A percentile compares a stretch with the other conserved stretches of the same genome.
Evolutionary conservation across 1,139 yeast species (phyloP).

Genomic region (Wickerhamiella pararugosa): DNA sequence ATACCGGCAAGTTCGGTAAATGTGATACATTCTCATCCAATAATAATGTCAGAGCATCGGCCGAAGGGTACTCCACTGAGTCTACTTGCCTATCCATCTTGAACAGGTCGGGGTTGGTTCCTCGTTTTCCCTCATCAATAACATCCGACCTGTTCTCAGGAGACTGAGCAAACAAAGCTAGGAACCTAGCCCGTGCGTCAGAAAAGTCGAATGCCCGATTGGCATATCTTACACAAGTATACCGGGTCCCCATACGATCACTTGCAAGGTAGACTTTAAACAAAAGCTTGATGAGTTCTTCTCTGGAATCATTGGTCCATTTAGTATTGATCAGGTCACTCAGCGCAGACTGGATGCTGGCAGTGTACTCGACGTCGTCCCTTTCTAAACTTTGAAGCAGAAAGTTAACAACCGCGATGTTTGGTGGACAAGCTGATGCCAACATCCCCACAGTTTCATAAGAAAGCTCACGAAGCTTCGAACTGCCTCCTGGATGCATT

Average conservation of each 20-base stretch:
- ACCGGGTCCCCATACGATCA: slow-evolving; percentile 32
- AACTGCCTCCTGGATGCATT: slow-evolving; percentile 18
- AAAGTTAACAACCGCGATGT: slow-evolving; percentile 44
- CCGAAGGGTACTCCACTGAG: slow-evolving; percentile 21
- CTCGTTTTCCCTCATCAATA: slow-evolving; percentile 67
- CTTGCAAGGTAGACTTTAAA: slow-evolving; percentile 27
- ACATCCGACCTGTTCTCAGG: slow-evolving; percentile 48
- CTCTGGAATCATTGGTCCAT: slow-evolving; percentile 30
- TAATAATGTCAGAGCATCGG: slow-evolving; percentile 16
- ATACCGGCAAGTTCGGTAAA: not conserved
- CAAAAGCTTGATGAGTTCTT: slow-evolving; percentile 33
- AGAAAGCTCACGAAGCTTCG: slow-evolving; percentile 26
- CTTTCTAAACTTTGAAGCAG: slow-evolving; percentile 57
- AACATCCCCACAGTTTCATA: slow-evolving; percentile 68
- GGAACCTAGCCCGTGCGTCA: slow-evolving; percentile 52
- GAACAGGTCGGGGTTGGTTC: slow-evolving; percentile 69
- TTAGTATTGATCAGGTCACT: slow-evolving; percentile 43
- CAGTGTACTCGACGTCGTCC: slow-evolving; percentile 46
- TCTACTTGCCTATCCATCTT: slow-evolving; percentile 10
- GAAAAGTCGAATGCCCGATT: slow-evolving; percentile 52
- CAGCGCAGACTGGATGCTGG: slow-evolving; percentile 61
- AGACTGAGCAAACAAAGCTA: slow-evolving; percentile 54
- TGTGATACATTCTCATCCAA: not conserved
- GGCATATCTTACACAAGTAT: slow-evolving; percentile 49
- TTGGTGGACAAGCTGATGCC: slow-evolving; percentile 30